phyloP scores from a whole-genome alignment of 116 monocot species.

The Cymodocea nodosa region DNA sequence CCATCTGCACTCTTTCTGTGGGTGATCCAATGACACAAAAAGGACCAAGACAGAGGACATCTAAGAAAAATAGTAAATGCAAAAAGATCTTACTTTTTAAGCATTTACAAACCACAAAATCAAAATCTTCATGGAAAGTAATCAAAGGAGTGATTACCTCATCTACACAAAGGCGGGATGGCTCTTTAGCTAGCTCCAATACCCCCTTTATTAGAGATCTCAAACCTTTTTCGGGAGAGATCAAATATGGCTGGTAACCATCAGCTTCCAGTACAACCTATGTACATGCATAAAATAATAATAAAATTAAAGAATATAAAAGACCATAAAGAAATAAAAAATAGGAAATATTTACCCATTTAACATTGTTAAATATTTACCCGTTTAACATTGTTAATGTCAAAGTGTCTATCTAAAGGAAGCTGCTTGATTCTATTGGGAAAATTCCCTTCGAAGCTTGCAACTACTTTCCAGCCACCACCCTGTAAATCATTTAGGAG shows the following conservation, averaged over 20 bases:
- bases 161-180: constrained; percentile 95
- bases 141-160: constrained; percentile 41
- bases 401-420: constrained; percentile 91
- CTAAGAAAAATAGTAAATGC: background rate
- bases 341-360: constrained; percentile 52
- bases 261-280: constrained; percentile 97
- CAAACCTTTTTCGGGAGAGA: constrained; percentile 98
- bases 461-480: constrained; percentile 96
- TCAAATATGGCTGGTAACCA: constrained; percentile 96
- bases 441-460: constrained; percentile 94
- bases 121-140: background rate
- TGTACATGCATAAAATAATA: background rate
- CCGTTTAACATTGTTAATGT: constrained; percentile 98
- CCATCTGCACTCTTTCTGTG: too few relatives aligned
- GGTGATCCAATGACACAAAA: too few relatives aligned
- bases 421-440: constrained; percentile 92
- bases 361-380: constrained; percentile 74
- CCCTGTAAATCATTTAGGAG: constrained; percentile 30
- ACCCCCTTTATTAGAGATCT: constrained; percentile 91
- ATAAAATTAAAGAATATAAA: constrained; percentile 5
- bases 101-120: background rate
- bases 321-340: background rate
- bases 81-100: background rate
- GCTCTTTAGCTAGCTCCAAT: constrained; percentile 93
- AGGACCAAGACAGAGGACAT: too few relatives aligned